Evolutionary conservation across 257 asterid genomes (phyloP).

Genomic region (Scutellaria galericulata): DNA sequence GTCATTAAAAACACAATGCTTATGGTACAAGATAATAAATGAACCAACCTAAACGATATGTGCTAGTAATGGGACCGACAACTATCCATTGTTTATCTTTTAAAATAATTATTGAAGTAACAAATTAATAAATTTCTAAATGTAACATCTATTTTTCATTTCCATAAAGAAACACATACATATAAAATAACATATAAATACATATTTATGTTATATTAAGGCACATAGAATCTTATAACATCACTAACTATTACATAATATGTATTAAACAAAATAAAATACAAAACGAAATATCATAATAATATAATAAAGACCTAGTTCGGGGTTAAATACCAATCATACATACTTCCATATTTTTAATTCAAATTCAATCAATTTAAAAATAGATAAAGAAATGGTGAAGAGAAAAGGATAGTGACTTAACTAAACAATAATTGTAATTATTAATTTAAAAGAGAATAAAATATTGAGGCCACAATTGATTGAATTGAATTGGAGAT

Average conservation of each 20-base stretch:
- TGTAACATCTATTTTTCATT: too few relatives aligned
- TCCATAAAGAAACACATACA: too few relatives aligned
- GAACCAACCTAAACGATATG: conserved; percentile 25
- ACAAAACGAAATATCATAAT: too few relatives aligned
- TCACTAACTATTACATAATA: too few relatives aligned
- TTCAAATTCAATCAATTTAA: not conserved
- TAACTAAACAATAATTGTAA: not conserved
- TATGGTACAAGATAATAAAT: not conserved
- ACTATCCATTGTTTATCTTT: not conserved
- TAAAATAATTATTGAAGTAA: not conserved
- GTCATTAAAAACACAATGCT: not conserved
- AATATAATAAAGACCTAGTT: too few relatives aligned
- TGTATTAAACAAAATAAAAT: too few relatives aligned
- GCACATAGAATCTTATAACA: too few relatives aligned
- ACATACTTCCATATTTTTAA: not conserved
- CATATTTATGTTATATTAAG: too few relatives aligned
- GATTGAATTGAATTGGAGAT: not conserved
- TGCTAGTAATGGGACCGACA: conserved; percentile 25
- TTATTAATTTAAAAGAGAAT: not conserved
- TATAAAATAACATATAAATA: too few relatives aligned
- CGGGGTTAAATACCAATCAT: too few relatives aligned
- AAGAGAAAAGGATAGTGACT: conserved; percentile 31
- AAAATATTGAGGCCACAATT: conserved; percentile 8
- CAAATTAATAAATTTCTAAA: not conserved
- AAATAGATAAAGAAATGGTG: conserved; percentile 17